phyloP scores from a whole-genome alignment of 148 eudicot species.

The Chenopodium album region DNA sequence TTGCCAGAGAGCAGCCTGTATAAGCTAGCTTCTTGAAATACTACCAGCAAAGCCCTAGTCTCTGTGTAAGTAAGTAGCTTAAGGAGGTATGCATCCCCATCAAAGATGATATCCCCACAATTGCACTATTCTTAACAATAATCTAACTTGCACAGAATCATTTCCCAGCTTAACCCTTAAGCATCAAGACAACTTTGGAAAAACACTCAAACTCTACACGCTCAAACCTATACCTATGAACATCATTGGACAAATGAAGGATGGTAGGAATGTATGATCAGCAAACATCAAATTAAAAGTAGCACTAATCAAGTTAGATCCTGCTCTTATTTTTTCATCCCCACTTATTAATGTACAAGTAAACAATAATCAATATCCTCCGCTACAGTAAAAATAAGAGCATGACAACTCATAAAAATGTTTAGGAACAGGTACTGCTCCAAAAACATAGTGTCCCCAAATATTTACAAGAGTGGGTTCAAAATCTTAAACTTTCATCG shows the following conservation, averaged over 20 bases:
- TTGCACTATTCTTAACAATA: neutral
- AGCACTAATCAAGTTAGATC: no score
- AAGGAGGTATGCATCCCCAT: neutral
- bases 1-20: neutral
- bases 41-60: neutral
- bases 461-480: neutral
- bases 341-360: neutral
- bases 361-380: neutral
- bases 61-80: neutral
- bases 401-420: neutral
- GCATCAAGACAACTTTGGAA: neutral
- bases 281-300: no score
- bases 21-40: neutral
- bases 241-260: neutral
- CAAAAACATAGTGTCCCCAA: no score
- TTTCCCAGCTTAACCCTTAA: neutral
- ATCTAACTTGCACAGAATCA: neutral
- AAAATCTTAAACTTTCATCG: neutral
- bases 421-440: no score
- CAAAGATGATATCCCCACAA: neutral
- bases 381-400: neutral
- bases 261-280: neutral
- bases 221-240: no score
- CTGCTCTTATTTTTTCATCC: neutral
- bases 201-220: neutral